Conservation (phyloP, 129 eudicot species). For the Daucus carota region DH1_v3.0 NC_030386.2:28532001-28532500, state of each 20-base stretch:
- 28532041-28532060: not conserved
- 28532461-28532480: constrained; percentile 64
- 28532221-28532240: constrained; percentile 34
- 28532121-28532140: not conserved
- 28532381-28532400: constrained; percentile 84
- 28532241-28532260: constrained; percentile 53
- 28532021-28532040: constrained; percentile 52
- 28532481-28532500: not conserved
- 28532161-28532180: not conserved
- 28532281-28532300: constrained; percentile 77
- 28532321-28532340: constrained; percentile 61
- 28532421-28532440: constrained; percentile 90
- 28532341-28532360: constrained; percentile 69
- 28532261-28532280: constrained; percentile 58
- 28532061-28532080: not conserved
- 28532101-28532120: not conserved
- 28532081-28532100: not conserved
- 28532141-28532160: not conserved
- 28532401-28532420: constrained; percentile 77
- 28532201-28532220: not conserved
- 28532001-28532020: constrained; percentile 48
- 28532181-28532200: not conserved
- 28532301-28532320: constrained; percentile 92
- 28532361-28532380: constrained; percentile 71
- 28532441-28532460: constrained; percentile 87